Evolutionary conservation across 2,329 filamentous ascomycete genomes (phyloP), one percentile per base, ranked within the genome.

Genomic region (Botryotinia convoluta): DNA sequence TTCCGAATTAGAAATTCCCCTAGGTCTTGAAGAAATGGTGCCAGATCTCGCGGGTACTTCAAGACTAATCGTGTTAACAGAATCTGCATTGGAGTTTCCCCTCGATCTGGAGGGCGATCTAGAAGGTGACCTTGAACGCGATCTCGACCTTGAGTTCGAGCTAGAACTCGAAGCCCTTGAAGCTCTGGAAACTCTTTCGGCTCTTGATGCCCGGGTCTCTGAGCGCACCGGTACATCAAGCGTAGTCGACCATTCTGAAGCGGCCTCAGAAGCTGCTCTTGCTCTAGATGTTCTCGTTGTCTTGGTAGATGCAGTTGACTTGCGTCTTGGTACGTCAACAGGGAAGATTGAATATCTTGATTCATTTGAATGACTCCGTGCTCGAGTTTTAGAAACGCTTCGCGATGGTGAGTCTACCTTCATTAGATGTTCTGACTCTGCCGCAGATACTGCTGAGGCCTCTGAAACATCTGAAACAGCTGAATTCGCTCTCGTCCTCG

Each of bases 281-380:
- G 37, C 54, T 39, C 62, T 72, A 12, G 60, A 54, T 1, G 29
- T 60, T 59, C 62, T 68, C 4, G 60, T 26, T n/a, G 62, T 68
- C 42, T 72, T 68, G 1, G 39, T 68, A n/a, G 70, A 68, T 14
- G 70, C 29, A 16, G 62, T 59, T 37, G 70, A 48, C 45, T 68
- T 68, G 16, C 39, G 62, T 29, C 70, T 67, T 18, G 70, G 54
- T 26, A 45, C 39, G 32, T 72, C 70, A 51, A 22, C 26, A 5
- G 70, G 62, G 20, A 72, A 72, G 1, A 72, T 67, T 12, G 70
- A 72, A 32, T 72, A 72, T 22, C 61, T 60, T 14, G 62, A 72
- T 59, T 72, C 70, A 42, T 60, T 69, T 7, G 51, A 69, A 44
- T 20, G 29, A 44, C 70, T 68, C 29, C 70, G 20, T 39, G n/a